Conservation (phyloP, 495 filamentous ascomycete species). For the Aspergillus biplanus region DNA sequence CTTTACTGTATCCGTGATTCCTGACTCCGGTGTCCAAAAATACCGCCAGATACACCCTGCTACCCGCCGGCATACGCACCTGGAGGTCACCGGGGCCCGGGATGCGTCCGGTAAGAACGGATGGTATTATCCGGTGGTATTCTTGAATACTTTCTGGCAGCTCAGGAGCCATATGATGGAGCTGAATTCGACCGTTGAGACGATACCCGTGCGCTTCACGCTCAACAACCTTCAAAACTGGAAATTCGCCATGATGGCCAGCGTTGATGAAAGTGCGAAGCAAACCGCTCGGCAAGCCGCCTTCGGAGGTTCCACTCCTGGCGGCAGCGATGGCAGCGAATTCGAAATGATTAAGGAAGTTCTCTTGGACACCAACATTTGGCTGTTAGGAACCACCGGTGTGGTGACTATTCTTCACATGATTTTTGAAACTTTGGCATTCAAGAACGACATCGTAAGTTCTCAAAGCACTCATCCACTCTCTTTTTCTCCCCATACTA, state of each 20-base stretch:
- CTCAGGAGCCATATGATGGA: conserved; percentile 87
- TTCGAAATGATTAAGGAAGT: conserved; percentile 96
- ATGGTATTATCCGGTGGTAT: conserved; percentile 96
- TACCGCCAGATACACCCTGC: conserved; percentile 74
- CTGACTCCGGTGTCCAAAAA: conserved; percentile 69
- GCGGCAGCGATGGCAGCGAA: conserved; percentile 75
- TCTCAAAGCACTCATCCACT: not conserved
- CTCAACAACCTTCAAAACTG: conserved; percentile 82
- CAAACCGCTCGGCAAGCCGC: conserved; percentile 73
- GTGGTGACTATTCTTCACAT: conserved; percentile 89
- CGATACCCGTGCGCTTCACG: conserved; percentile 80
- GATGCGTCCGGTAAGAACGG: conserved; percentile 84
- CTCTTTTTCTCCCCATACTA: no score
- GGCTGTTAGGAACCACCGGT: conserved; percentile 80
- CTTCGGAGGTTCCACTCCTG: conserved; percentile 63
- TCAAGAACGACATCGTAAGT: conserved; percentile 89
- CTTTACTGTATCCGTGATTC: conserved; percentile 85
- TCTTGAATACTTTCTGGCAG: conserved; percentile 96
- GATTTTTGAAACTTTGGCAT: conserved; percentile 93
- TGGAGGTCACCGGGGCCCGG: conserved; percentile 73
- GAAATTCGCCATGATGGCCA: conserved; percentile 86
- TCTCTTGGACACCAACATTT: conserved; percentile 91
- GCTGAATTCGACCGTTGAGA: conserved; percentile 87
- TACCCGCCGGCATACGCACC: conserved; percentile 71
- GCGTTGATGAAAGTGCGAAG: conserved; percentile 85